Percentiles rank a stretch among this genome's conserved stretches.
Conservation (phyloP, 495 filamentous ascomycete species). For the Xylaria palmicola region DNA sequence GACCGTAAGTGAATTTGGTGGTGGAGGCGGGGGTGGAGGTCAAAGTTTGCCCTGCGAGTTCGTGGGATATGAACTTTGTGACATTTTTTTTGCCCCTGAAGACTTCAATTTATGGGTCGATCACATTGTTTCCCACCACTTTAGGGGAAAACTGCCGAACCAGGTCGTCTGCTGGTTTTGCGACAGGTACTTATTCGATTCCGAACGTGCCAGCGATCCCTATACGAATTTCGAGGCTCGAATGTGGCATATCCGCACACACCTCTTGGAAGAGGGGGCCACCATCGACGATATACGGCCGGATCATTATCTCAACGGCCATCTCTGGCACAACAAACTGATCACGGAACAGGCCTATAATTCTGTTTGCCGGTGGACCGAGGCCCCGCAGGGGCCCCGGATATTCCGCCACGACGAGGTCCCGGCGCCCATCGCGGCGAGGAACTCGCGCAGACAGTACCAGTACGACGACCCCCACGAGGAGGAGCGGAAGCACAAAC, state of each 20-base stretch:
- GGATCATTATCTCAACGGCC: slow-evolving; percentile 38
- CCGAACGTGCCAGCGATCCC: neutral
- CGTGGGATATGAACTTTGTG: slow-evolving; percentile 25
- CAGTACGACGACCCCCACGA: neutral
- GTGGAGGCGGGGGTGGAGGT: too few relatives aligned
- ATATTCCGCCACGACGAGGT: slow-evolving; percentile 2
- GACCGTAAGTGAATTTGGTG: neutral
- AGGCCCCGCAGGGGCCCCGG: slow-evolving; percentile 18
- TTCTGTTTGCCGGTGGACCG: slow-evolving; percentile 17
- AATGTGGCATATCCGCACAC: slow-evolving; percentile 45
- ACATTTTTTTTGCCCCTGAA: slow-evolving; percentile 30
- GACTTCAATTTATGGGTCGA: slow-evolving; percentile 43
- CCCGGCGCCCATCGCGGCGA: slow-evolving; percentile 12
- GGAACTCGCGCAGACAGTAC: neutral
- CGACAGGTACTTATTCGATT: slow-evolving; percentile 31
- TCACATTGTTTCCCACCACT: slow-evolving; percentile 39
- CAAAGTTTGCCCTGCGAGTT: slow-evolving; percentile 48
- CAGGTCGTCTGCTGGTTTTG: slow-evolving; percentile 49
- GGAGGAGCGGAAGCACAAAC: neutral
- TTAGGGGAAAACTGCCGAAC: slow-evolving; percentile 30
- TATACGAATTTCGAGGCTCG: slow-evolving; percentile 32
- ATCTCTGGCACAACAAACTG: slow-evolving; percentile 24
- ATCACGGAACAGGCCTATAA: slow-evolving; percentile 20
- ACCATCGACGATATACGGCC: slow-evolving; percentile 32
- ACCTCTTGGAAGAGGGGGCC: slow-evolving; percentile 29